Conservation (phyloP, 345 rosid genomes). For the Brassica napus region DNA sequence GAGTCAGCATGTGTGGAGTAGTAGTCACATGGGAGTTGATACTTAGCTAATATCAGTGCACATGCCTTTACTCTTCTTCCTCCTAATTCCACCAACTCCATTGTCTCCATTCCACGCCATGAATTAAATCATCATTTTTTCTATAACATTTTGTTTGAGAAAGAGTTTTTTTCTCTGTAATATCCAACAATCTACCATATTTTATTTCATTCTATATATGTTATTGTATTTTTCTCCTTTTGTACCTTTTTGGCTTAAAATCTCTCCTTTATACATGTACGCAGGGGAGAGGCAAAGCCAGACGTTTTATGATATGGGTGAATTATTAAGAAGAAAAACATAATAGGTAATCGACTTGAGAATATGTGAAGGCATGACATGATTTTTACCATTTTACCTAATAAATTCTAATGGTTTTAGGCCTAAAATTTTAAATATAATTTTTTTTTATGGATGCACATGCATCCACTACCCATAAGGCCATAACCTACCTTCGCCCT, state of each 20-base stretch:
- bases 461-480: not conserved
- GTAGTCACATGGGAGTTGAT: conserved; percentile 40
- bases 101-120: conserved; percentile 35
- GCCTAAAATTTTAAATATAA: too few relatives aligned
- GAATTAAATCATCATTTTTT: not conserved
- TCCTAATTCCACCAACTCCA: conserved; percentile 35
- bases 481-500: not conserved
- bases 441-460: not conserved
- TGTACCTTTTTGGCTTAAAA: not conserved
- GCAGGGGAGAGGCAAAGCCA: too few relatives aligned
- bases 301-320: too few relatives aligned
- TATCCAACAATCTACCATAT: conserved; percentile 11
- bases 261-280: not conserved
- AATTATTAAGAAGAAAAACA: too few relatives aligned
- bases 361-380: too few relatives aligned
- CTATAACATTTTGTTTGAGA: not conserved
- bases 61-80: conserved; percentile 42
- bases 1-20: conserved; percentile 33
- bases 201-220: not conserved
- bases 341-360: too few relatives aligned
- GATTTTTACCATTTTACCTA: too few relatives aligned
- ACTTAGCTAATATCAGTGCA: conserved; percentile 36
- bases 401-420: not conserved
- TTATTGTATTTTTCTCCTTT: not conserved
- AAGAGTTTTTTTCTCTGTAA: not conserved